Conservation (phyloP, 1,139 yeast species). For the Pichia sp. region DNA sequence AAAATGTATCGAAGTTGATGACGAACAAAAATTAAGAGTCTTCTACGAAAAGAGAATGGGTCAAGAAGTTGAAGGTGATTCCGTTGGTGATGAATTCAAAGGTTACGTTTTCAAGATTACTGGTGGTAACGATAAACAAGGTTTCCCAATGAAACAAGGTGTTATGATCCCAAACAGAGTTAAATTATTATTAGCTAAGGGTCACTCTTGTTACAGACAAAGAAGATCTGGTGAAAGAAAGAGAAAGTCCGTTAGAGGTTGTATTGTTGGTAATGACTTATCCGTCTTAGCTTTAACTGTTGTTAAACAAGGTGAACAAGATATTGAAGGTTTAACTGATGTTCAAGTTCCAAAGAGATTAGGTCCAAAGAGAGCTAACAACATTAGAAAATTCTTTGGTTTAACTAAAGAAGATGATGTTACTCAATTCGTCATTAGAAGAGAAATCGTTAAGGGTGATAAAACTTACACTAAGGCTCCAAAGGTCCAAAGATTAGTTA, state of each 20-base stretch:
- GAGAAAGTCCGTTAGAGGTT: conserved; percentile 99
- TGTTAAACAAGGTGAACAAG: conserved; percentile 96
- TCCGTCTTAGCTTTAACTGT: conserved; percentile 90
- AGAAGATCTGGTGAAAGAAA: conserved; percentile 99
- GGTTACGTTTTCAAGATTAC: conserved; percentile 98
- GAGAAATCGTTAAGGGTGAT: conserved; percentile 97
- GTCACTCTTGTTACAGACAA: conserved; percentile 99
- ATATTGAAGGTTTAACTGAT: conserved; percentile 94
- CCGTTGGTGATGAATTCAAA: conserved; percentile 97
- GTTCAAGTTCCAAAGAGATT: conserved; percentile 94
- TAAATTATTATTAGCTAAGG: conserved; percentile 87
- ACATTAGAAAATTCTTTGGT: conserved; percentile 99
- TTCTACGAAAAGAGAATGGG: conserved; percentile 99
- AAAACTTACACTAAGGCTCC: conserved; percentile 99
- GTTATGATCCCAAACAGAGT: conserved; percentile 99
- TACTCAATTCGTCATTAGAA: conserved; percentile 90
- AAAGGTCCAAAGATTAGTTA: conserved; percentile 98
- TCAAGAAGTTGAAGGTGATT: conserved; percentile 98
- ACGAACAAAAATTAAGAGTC: conserved; percentile 97
- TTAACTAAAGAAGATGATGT: conserved; percentile 96
- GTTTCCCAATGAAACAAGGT: conserved; percentile 99
- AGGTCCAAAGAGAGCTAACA: conserved; percentile 99
- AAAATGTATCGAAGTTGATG: conserved; percentile 95
- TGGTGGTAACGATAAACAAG: conserved; percentile 99
- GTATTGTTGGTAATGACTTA: conserved; percentile 96